These are phyloP conservation scores for Penicillium psychrosexuale DNA, from an alignment of 2,329 filamentous ascomycete species.

Conservation along the genomic window DNA sequence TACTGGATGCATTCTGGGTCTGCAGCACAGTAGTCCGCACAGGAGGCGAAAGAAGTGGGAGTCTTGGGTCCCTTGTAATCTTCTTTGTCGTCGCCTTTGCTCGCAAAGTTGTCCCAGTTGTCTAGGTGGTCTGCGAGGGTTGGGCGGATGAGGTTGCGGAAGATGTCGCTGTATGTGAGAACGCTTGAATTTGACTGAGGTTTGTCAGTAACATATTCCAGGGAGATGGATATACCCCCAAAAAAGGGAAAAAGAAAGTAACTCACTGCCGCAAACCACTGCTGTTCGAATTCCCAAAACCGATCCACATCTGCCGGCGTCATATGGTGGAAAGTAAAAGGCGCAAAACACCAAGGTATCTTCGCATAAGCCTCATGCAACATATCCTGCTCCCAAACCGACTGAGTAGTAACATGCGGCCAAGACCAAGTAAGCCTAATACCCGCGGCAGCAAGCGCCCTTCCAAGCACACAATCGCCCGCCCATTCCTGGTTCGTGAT, in stretches of 20 bases:
- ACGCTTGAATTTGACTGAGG: conserved; percentile 15
- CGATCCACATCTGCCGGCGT: conserved; percentile 23
- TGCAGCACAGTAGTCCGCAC: conserved; percentile 21
- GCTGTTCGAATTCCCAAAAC: conserved; percentile 26
- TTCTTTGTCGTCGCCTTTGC: conserved; percentile 1
- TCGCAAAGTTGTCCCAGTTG: conserved; percentile 21
- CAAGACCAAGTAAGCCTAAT: conserved; percentile 36
- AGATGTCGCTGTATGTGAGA: conserved; percentile 25
- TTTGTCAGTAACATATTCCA: not conserved
- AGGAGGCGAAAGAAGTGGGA: conserved; percentile 13
- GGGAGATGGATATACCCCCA: not conserved
- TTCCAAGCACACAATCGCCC: conserved; percentile 48
- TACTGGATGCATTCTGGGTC: conserved; percentile 19
- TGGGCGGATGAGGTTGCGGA: conserved; percentile 20
- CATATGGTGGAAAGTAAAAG: conserved; percentile 32
- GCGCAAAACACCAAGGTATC: conserved; percentile 27
- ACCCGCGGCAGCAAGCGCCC: conserved; percentile 41
- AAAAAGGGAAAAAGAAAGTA: not conserved
- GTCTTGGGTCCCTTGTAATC: conserved; percentile 4
- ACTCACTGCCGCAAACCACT: conserved; percentile 27
- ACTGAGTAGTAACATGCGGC: conserved; percentile 23
- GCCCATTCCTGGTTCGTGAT: conserved; percentile 44
- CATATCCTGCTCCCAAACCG: conserved; percentile 27
- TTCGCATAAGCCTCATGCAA: conserved; percentile 17
- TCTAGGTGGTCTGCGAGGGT: conserved; percentile 10